phyloP scores from a whole-genome alignment of 1,284 basidiomycete species.

The Neotropicomus parvogracilis region DNA sequence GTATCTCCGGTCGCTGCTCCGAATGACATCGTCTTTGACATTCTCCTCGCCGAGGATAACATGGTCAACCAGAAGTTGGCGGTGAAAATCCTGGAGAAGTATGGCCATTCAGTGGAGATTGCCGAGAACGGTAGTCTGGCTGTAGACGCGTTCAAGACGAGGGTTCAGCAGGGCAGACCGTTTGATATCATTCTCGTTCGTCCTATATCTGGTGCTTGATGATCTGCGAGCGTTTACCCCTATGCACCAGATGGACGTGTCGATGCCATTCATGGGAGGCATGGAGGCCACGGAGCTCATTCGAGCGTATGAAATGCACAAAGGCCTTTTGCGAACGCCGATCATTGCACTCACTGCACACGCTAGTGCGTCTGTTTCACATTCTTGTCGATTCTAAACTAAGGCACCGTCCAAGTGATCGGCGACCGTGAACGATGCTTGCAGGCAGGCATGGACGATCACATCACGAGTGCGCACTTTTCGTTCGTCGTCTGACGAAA shows the following conservation, averaged over 20 bases:
- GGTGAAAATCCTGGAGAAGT: conserved; percentile 95
- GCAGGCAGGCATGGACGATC: conserved; percentile 83
- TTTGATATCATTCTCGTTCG: conserved; percentile 85
- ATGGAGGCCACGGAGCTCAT: conserved; percentile 87
- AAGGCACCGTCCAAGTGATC: conserved; percentile 63
- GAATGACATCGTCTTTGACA: conserved; percentile 86
- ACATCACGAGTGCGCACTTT: conserved; percentile 66
- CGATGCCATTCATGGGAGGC: conserved; percentile 96
- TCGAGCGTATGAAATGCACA: conserved; percentile 76
- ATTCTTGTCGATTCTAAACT: conserved; percentile 3
- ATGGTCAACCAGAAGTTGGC: conserved; percentile 97
- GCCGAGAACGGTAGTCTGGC: conserved; percentile 96
- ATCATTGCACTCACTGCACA: conserved; percentile 96
- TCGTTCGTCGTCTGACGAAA: not conserved
- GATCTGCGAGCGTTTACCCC: not conserved
- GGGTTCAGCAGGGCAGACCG: conserved; percentile 66
- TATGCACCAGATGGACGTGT: conserved; percentile 85
- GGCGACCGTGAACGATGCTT: conserved; percentile 92
- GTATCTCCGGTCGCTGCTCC: conserved; percentile 76
- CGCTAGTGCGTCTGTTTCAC: conserved; percentile 60
- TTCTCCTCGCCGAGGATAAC: conserved; percentile 97
- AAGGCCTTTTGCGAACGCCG: conserved; percentile 73
- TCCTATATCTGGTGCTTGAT: conserved; percentile 13
- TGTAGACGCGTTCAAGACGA: conserved; percentile 82
- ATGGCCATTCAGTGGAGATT: conserved; percentile 94